phyloP scores from a whole-genome alignment of 768 basidiomycete species.

The Boletus rufocinnamomeus region DNA sequence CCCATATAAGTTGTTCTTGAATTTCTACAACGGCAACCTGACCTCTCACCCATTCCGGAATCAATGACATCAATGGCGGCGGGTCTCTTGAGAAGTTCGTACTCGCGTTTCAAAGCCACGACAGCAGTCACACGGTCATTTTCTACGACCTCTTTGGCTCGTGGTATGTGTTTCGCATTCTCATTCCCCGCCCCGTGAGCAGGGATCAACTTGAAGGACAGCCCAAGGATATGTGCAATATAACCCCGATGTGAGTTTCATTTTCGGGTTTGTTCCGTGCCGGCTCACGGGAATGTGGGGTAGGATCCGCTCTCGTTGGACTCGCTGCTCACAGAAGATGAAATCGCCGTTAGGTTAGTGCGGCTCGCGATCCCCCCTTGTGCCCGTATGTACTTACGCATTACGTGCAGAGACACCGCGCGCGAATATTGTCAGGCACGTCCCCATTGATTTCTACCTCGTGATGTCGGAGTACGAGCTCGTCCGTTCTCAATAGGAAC shows the following conservation, averaged over 20 bases:
- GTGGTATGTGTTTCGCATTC: constrained; percentile 18
- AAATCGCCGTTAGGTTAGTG: constrained; percentile 77
- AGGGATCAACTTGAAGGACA: constrained; percentile 5
- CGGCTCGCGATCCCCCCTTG: constrained; percentile 12
- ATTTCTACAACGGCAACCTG: not conserved
- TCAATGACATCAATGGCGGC: constrained; percentile 5
- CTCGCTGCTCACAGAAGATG: constrained; percentile 83
- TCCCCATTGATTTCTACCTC: constrained; percentile 2
- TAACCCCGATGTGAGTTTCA: constrained; percentile 21
- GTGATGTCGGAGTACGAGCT: constrained; percentile 2
- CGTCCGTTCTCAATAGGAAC: constrained; percentile 53
- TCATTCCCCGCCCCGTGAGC: not conserved
- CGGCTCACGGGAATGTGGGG: constrained; percentile 6
- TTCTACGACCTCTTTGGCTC: constrained; percentile 19
- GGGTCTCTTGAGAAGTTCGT: constrained; percentile 9
- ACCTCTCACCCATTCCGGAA: not conserved
- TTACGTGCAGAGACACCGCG: constrained; percentile 67
- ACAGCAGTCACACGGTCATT: constrained; percentile 21
- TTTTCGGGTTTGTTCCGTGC: not conserved
- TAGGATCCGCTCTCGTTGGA: constrained; percentile 86
- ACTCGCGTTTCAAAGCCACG: constrained; percentile 12
- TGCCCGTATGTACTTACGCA: constrained; percentile 6
- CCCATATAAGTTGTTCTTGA: not conserved
- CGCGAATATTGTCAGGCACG: constrained; percentile 76
- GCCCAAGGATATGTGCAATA: constrained; percentile 26